Evolutionary conservation across 352 stramenopile species (phyloP), one percentile per base, ranked within the genome.

Genomic region (Pythium pectinolyticum): DNA sequence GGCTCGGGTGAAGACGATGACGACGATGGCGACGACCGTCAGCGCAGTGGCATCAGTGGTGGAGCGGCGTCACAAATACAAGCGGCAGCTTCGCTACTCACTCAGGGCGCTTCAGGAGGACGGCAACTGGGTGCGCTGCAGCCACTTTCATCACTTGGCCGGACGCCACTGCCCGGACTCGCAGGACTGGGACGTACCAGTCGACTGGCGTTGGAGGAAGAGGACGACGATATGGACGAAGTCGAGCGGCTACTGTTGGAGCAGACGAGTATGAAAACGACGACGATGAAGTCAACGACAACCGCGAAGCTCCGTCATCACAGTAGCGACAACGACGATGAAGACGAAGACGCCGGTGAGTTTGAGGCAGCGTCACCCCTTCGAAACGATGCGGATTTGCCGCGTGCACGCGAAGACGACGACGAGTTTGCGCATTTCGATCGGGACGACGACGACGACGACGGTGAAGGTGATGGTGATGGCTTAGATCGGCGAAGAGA

Each of bases 351-450:
- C 20, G n/a, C n/a, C n/a, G 57, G 53, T 24, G 61, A 62, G 32
- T 61, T 62, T 57, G 61, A 43, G 17, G 41, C 34, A 20, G 12
- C 32, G 19, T 63, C 50, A 12, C 58, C 58, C 5, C 32, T 66
- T 1, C n/a, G n/a, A n/a, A 50, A n/a, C 22, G 47, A 53, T 31
- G 14, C 37, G 10, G 54, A 40, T 17, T 31, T 67, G 5, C 61
- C 61, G 0, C 15, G 15, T 19, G 47, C 50, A 11, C 32, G 11
- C 24, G 46, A 57, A 4, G 45, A 64, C 20, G 63, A 70, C 27
- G 65, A 72, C 41, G 65, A 72, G 20, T 72, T 72, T 57, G 45
- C 65, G 3, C 65, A 65, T 34, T 72, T 72, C 40, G 65, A 72
- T 47, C 46, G 40, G 11, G 57, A 67, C 19, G 58, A 72, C 34